Conservation (phyloP, 768 basidiomycete genomes). For the Pleurotus platypus region DNA sequence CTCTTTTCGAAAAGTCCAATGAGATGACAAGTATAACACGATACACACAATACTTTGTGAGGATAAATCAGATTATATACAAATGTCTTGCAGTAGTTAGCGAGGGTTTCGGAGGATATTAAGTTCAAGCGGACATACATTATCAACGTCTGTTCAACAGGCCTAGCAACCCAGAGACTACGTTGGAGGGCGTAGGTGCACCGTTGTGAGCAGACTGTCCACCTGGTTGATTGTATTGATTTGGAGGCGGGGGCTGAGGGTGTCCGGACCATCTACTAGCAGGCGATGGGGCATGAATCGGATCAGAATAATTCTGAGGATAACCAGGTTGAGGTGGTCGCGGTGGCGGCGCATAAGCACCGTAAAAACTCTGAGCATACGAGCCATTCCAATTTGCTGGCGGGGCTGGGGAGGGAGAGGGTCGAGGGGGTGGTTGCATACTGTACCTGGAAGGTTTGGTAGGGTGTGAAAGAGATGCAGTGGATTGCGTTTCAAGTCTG, state of each 20-base stretch:
- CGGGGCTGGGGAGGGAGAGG: conserved; percentile 11
- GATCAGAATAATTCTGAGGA: conserved; percentile 1
- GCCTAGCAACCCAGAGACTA: conserved; percentile 3
- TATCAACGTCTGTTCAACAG: not conserved
- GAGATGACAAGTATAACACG: too few relatives aligned
- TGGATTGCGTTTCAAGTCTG: conserved; percentile 28
- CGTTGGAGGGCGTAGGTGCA: not conserved
- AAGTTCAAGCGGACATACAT: too few relatives aligned
- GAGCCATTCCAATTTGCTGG: not conserved
- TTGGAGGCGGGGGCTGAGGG: conserved; percentile 1
- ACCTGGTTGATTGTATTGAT: not conserved
- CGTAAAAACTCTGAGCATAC: conserved; percentile 5
- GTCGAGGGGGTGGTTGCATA: conserved; percentile 25
- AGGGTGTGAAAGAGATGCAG: conserved; percentile 39
- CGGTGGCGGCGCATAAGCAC: conserved; percentile 9
- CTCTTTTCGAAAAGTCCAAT: too few relatives aligned
- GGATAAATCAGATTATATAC: too few relatives aligned
- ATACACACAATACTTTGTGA: too few relatives aligned
- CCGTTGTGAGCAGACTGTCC: not conserved
- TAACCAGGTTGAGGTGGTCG: conserved; percentile 5
- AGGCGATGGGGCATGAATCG: not conserved
- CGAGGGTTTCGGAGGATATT: too few relatives aligned
- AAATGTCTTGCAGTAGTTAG: too few relatives aligned
- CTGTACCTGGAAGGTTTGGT: conserved; percentile 37
- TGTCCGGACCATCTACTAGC: not conserved